These are phyloP conservation scores for Lagerstroemia speciosa DNA, from an alignment of 345 rosid species.

Conservation along the genomic window DNA sequence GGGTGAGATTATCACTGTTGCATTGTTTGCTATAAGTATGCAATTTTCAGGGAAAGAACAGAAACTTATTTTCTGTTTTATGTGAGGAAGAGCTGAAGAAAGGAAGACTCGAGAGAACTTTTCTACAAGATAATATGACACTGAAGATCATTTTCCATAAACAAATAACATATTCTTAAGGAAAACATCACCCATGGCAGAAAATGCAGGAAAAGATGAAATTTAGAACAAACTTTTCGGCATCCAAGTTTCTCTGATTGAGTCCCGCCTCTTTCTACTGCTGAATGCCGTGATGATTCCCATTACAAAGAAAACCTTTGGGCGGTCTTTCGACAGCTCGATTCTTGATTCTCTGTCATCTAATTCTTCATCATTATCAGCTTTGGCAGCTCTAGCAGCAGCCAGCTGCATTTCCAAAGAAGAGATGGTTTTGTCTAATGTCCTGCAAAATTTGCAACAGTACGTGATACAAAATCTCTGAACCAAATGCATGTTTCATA, in stretches of 20 bases:
- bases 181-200: background rate
- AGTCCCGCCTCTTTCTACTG: constrained; percentile 71
- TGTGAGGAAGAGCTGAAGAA: background rate
- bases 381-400: constrained; percentile 63
- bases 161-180: background rate
- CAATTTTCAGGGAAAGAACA: background rate
- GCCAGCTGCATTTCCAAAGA: constrained; percentile 71
- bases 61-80: background rate
- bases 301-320: constrained; percentile 66
- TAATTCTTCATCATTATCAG: constrained; percentile 29
- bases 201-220: background rate
- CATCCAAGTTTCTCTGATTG: constrained; percentile 75
- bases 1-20: background rate
- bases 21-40: background rate
- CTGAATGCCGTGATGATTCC: constrained; percentile 78
- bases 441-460: constrained; percentile 32
- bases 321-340: constrained; percentile 41
- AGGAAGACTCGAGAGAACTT: background rate
- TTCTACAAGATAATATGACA: background rate
- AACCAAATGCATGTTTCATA: background rate
- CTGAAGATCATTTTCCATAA: background rate
- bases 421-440: constrained; percentile 63
- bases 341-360: constrained; percentile 28
- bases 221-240: constrained; percentile 36
- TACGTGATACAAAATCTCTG: background rate